Evolutionary conservation across 2,329 filamentous ascomycete genomes (phyloP), one percentile per base, ranked within the genome.

Genomic region (Hymenoscyphus linearis): DNA sequence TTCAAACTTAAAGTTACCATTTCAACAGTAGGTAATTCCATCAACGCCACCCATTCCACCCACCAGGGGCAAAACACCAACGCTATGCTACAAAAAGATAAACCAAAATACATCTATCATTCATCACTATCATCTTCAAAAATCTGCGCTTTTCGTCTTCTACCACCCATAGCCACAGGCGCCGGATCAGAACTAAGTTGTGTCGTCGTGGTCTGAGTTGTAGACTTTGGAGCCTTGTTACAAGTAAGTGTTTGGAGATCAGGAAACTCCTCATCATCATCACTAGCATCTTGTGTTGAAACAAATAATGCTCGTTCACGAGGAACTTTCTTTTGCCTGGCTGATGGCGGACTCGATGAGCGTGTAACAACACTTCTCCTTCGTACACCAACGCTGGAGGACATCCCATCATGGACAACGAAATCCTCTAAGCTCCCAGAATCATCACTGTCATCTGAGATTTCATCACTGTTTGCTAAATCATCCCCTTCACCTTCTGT

Each of bases 371-470:
- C 58, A 72, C 79, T 14, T 75, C 77, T 53, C 74, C 55, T 71
- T 80, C 10, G 78, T 77, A n/a, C 52, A 47, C 13, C 34, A 72
- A 70, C 25, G 75, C 78, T 31, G 63, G 52, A 59, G n/a, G n/a
- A 52, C 71, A 14, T 40, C 79, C 27, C 60, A 73, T 85, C 73
- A 72, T 85, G 73, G 76, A 62, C 77, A 68, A 90, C 70, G 74
- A 90, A 81, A 75, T 85, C 76, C 66, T 83, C 60, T 14, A 85
- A 71, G 65, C 84, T 82, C 52, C 73, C 76, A 13, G 78, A 79
- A 58, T 63, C 66, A 53, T 76, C 78, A 65, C 80, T 82, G 62
- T 83, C 80, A 62, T 83, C 81, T 16, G 80, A 81, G 22, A 76
- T 55, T 55, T 81, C 80, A 55, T 82, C 79, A 44, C 77, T 76